Conservation (phyloP, 768 basidiomycete genomes). For the Pisolithus marmoratus region DNA sequence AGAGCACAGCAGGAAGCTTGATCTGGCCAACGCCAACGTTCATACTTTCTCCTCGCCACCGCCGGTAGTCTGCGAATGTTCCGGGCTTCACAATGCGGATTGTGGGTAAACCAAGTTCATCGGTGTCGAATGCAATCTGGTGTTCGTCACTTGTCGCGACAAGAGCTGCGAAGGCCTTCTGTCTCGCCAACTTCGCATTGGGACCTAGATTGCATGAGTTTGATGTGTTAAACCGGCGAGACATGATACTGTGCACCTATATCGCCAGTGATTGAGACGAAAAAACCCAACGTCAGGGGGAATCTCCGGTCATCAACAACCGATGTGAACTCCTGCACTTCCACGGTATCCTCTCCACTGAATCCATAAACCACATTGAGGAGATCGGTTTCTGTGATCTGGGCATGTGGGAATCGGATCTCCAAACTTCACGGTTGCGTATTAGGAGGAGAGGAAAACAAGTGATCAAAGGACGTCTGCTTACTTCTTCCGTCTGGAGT, state of each 20-base stretch:
- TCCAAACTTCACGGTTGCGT: too few species aligned
- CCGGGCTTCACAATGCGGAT: slow-evolving; percentile 10
- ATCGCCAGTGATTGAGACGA: slow-evolving; percentile 9
- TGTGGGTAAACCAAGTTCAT: slow-evolving; percentile 5
- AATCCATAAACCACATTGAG: not conserved
- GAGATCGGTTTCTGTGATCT: slow-evolving; percentile 15
- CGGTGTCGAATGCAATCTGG: not conserved
- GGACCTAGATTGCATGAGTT: slow-evolving; percentile 2
- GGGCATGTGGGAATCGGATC: not conserved
- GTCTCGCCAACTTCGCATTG: not conserved
- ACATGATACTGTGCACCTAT: slow-evolving; percentile 2
- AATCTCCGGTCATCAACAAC: slow-evolving; percentile 9
- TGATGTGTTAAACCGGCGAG: not conserved
- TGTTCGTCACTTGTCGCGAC: not conserved
- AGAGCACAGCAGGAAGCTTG: slow-evolving; percentile 14
- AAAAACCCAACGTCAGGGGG: slow-evolving; percentile 9
- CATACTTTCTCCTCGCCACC: slow-evolving; percentile 7
- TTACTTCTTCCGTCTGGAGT: slow-evolving; percentile 6
- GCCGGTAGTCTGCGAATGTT: slow-evolving; percentile 7
- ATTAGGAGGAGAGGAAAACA: not conserved
- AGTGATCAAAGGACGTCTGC: not conserved
- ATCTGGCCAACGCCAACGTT: slow-evolving; percentile 9
- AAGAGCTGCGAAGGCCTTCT: slow-evolving; percentile 6
- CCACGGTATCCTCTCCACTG: not conserved
- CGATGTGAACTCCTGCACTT: slow-evolving; percentile 12